Conservation (phyloP, 1,284 basidiomycete species). For the Sporisorium graminicola region DNA sequence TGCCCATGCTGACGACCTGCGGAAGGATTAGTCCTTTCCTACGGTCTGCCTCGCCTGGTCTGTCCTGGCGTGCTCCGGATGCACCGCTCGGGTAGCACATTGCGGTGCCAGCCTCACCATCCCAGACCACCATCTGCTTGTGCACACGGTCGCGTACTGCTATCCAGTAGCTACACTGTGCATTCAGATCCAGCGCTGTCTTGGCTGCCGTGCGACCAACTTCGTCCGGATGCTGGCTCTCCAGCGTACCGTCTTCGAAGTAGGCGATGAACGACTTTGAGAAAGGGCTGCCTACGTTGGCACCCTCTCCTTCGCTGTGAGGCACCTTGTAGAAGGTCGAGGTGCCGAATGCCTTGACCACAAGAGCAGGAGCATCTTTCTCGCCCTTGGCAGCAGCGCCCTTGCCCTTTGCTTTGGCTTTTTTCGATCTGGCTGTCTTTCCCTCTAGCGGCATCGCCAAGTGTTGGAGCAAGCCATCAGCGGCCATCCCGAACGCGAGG, state of each 20-base stretch:
- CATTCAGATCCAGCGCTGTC: constrained; percentile 90
- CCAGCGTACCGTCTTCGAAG: constrained; percentile 80
- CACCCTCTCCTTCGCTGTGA: constrained; percentile 92
- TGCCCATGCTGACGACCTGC: constrained; percentile 98
- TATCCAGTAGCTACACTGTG: constrained; percentile 98
- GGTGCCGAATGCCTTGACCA: constrained; percentile 33
- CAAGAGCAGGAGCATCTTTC: constrained; percentile 16
- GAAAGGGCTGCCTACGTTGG: constrained; percentile 93
- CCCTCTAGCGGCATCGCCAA: constrained; percentile 31
- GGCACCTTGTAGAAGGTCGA: constrained; percentile 87
- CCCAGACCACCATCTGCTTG: constrained; percentile 94
- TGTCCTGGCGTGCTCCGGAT: constrained; percentile 47
- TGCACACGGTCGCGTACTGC: constrained; percentile 89
- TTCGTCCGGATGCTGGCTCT: constrained; percentile 66
- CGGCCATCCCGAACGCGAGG: constrained; percentile 47
- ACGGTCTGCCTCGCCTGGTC: constrained; percentile 66
- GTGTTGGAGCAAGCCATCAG: constrained; percentile 51
- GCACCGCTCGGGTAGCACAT: constrained; percentile 67
- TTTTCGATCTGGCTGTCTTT: constrained; percentile 28
- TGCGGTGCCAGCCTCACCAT: constrained; percentile 72
- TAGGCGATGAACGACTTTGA: constrained; percentile 89
- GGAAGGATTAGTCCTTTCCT: constrained; percentile 93
- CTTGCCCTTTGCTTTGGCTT: constrained; percentile 24
- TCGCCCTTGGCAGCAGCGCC: constrained; percentile 15
- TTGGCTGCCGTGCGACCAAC: constrained; percentile 79